Evolutionary conservation across 2,329 filamentous ascomycete species (phyloP), one percentile per base, ranked within the genome.

Genomic region (Pseudogymnoascus sp.): DNA sequence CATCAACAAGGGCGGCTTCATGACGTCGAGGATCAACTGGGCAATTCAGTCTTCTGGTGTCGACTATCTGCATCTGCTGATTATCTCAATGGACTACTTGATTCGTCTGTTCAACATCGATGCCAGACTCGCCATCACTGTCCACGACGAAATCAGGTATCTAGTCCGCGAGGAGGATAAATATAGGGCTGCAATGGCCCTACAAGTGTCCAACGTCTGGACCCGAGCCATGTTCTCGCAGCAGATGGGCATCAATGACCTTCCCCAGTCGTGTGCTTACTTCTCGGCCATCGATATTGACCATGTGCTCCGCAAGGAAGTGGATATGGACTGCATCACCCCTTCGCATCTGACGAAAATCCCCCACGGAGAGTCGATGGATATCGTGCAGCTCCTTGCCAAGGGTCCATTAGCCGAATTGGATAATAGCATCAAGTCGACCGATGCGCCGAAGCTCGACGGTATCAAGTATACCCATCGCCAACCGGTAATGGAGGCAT

Each of bases 1-100:
- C 71, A 87, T 99, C 69, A 90, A 83, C 74, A 94, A 90, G 71
- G 92, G 92, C 36, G 90, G 88, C 21, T 99, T 96, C 76, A 87
- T 99, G 77, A 97, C 94, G 1, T 95, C 89, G 15, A 87, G 95
- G 35, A 97, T 99, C 76, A 99, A 99, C 72, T 99, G 94, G 94
- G 94, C 94, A 2, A 97, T 99, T 68, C 94, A 99, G 71, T 97
- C 92, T 0, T 96, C 90, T 0, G 94, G 95, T 4, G 93, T 97
- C 3, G 95, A 99, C 74, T 99, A 99, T 73, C 83, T 99, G 1
- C 94, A 99, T 71, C 85, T 99, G 4, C 82, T 99, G 15, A 91
- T 99, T 65, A 85, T 97, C 2, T 82, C 86, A 12, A 99, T 99
- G 95, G 92, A 97, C 72, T 96, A 96, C 71, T 82, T 99, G 2